phyloP scores from a whole-genome alignment of 1,284 basidiomycete genomes.

The Trichosporon sp. region DNA sequence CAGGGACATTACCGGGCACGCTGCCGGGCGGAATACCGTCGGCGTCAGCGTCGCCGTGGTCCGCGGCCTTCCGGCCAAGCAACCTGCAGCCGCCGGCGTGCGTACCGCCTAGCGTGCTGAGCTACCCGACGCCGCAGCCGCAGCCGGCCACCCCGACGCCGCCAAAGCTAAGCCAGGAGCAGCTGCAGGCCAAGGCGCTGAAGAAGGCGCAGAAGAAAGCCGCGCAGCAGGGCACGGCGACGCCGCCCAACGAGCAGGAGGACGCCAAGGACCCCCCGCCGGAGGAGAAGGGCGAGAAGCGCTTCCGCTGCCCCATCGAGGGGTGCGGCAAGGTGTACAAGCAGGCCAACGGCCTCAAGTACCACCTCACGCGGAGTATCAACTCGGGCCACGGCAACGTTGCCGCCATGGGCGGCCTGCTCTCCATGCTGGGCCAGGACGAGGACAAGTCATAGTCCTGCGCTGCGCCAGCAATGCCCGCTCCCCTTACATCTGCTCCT shows the following conservation, averaged over 20 bases:
- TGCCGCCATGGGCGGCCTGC: constrained; percentile 37
- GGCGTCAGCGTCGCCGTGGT: constrained; percentile 30
- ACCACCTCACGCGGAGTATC: constrained; percentile 48
- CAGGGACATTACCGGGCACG: not conserved
- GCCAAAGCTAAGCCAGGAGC: constrained; percentile 29
- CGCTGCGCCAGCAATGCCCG: no score
- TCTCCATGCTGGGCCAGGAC: constrained; percentile 26
- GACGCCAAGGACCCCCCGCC: not conserved
- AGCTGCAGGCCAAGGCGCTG: constrained; percentile 34
- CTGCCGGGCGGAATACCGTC: not conserved
- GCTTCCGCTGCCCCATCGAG: constrained; percentile 57
- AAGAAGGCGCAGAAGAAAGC: constrained; percentile 40
- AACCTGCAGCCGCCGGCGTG: constrained; percentile 27
- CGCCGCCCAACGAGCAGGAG: not conserved
- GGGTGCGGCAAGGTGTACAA: constrained; percentile 61
- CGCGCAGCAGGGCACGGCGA: constrained; percentile 1
- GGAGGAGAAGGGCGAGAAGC: constrained; percentile 50
- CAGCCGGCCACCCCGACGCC: not conserved
- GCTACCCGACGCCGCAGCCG: constrained; percentile 34
- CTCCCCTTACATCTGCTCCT: not conserved
- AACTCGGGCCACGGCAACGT: constrained; percentile 48
- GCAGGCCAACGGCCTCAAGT: constrained; percentile 52
- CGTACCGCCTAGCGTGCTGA: constrained; percentile 45
- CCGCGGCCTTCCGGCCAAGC: constrained; percentile 31
- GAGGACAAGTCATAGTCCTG: constrained; percentile 9